phyloP scores from a whole-genome alignment of 2,329 filamentous ascomycete genomes.

The Fonsecaea pedrosoi region DNA sequence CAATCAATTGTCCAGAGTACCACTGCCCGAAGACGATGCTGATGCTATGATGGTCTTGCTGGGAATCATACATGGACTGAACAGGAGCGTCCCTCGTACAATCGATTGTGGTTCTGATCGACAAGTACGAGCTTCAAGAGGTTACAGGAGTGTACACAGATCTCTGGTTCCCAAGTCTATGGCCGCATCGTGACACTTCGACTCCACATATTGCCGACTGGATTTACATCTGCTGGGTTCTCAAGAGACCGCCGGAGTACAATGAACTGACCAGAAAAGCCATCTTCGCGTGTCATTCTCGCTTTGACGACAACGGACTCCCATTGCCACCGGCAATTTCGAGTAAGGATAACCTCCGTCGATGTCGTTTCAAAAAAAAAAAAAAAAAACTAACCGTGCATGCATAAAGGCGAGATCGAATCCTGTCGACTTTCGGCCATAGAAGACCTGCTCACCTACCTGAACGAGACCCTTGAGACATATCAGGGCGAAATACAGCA shows the following conservation, averaged over 20 bases:
- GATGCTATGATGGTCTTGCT: constrained; percentile 18
- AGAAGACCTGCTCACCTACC: neutral
- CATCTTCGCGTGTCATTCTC: neutral
- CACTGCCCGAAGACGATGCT: constrained; percentile 9
- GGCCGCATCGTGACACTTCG: neutral
- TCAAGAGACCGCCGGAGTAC: neutral
- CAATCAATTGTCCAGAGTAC: neutral
- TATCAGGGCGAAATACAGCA: neutral
- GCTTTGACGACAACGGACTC: constrained; percentile 4
- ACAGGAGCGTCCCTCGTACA: constrained; percentile 1
- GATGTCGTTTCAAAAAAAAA: neutral
- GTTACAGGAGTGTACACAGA: constrained; percentile 17
- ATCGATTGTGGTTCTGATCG: constrained; percentile 11
- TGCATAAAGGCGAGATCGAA: constrained; percentile 1
- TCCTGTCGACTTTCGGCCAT: neutral
- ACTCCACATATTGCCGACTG: constrained; percentile 6
- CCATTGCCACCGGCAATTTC: neutral
- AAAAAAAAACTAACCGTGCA: neutral
- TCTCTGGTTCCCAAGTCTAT: constrained; percentile 13
- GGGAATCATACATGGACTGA: constrained; percentile 10
- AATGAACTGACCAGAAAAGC: neutral
- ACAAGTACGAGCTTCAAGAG: constrained; percentile 18
- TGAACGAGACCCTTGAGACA: neutral
- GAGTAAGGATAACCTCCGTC: neutral
- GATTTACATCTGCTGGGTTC: constrained; percentile 14